These are phyloP conservation scores for Fusarium sororula DNA, from an alignment of 2,329 filamentous ascomycete species.

Conservation along the genomic window DNA sequence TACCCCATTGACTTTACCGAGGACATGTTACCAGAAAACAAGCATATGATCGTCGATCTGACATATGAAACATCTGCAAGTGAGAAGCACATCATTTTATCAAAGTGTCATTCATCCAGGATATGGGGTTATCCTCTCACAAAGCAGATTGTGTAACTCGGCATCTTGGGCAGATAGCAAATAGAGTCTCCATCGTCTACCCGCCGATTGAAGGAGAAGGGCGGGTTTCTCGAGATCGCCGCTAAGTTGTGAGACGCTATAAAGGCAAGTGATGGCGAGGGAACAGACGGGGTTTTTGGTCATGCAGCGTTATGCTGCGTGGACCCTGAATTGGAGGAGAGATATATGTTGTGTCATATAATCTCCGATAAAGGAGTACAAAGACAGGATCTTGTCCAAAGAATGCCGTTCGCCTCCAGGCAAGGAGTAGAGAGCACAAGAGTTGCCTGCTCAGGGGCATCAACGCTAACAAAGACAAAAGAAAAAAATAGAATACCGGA, in stretches of 20 bases:
- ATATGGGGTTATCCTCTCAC: constrained; percentile 65
- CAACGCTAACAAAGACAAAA: neutral
- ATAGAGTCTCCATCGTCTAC: constrained; percentile 51
- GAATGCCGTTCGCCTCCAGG: too few species aligned
- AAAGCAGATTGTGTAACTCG: constrained; percentile 67
- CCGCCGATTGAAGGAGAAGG: constrained; percentile 57
- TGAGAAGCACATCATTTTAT: neutral
- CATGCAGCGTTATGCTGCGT: constrained; percentile 38
- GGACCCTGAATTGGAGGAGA: constrained; percentile 53
- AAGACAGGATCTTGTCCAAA: constrained; percentile 8
- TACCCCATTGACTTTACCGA: neutral
- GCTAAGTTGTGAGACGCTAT: constrained; percentile 52
- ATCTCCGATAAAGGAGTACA: constrained; percentile 43
- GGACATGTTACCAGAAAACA: neutral
- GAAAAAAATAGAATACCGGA: neutral
- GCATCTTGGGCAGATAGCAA: constrained; percentile 57
- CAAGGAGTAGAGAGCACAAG: neutral
- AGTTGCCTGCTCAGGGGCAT: neutral
- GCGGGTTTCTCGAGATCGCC: constrained; percentile 47
- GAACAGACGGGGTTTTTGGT: constrained; percentile 43
- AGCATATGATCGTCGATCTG: neutral
- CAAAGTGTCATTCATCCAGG: neutral
- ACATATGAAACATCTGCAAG: neutral
- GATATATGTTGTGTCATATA: constrained; percentile 50
- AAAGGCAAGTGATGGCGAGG: constrained; percentile 49